Evolutionary conservation across 371 early-diverging fungal genomes (phyloP), one percentile per base, ranked within the genome.

Genomic region (Entomophthora muscae): DNA sequence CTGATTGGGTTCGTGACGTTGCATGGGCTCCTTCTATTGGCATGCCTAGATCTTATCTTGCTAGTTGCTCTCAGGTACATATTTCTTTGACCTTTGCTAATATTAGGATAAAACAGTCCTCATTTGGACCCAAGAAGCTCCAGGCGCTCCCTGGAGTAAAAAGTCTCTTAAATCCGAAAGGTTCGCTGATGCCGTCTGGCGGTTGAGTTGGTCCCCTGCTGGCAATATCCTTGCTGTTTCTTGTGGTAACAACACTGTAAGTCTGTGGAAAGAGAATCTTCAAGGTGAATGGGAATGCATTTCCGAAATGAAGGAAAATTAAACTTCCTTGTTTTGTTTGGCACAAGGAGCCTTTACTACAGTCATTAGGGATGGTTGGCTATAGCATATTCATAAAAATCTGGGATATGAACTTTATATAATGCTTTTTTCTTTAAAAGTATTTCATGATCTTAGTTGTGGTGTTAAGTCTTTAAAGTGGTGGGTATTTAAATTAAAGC

Each of bases 1-100:
- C 84, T 23, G 97, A 98, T 72, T 98, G 98, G 98, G 95, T 98
- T n/a, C 83, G 98, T 23, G 98, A 96, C 73, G 91, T 98, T 54
- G 88, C 94, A 23, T 98, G 88, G 80, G 96, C 97, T 30, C 98
- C 98, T 27, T 91, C 84, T 71, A 82, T 92, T 65, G 98, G 98
- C 3, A 79, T 95, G 3, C 85, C 92, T 33, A 81, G 83, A 72
- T 88, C 80, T 63, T 89, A 88, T 68, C 71, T 98, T 32, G 98
- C 96, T 5, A 85, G 84, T 65, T 94, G 95, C 73, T 93, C 93
- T 42, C 95, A 95, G 74, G 83, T 81, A 68, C 57, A 24, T 54
- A 23, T 53, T n/a, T 23, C 2, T n/a, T 12, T 63, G 29, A 22
- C 5, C 0, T 53, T 52, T 3, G n/a, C 21, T 61, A 32, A 52